These are phyloP conservation scores for Scheffersomyces insectosa DNA, from an alignment of 1,139 yeast species.

Conservation along the genomic window DNA sequence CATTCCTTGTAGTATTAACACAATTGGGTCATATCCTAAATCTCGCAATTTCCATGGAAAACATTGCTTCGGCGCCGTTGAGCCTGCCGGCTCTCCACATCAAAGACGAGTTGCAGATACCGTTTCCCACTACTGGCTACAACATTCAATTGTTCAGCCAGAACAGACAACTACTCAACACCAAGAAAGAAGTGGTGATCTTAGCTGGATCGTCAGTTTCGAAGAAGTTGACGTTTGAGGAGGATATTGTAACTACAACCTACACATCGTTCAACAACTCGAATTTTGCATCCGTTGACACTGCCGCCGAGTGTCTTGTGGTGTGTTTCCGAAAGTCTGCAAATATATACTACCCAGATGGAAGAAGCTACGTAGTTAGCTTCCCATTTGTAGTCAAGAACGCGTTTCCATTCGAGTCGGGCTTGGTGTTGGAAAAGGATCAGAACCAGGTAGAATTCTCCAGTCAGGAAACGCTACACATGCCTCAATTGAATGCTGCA, in stretches of 20 bases:
- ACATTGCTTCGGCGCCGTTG: slow-evolving; percentile 4
- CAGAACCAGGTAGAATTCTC: slow-evolving; percentile 15
- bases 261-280: slow-evolving; percentile 41
- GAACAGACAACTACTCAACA: slow-evolving; percentile 32
- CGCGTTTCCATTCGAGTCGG: slow-evolving; percentile 63
- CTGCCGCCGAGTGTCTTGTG: slow-evolving; percentile 36
- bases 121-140: slow-evolving; percentile 17
- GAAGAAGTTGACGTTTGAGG: slow-evolving; percentile 49
- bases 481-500: slow-evolving; percentile 31
- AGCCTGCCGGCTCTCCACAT: slow-evolving; percentile 20
- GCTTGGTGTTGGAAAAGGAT: slow-evolving; percentile 61
- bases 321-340: slow-evolving; percentile 54
- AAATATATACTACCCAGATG: slow-evolving; percentile 58
- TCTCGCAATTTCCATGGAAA: background rate
- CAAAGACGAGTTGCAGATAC: slow-evolving; percentile 16
- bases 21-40: too few relatives aligned
- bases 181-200: slow-evolving; percentile 39
- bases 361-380: slow-evolving; percentile 56
- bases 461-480: slow-evolving; percentile 14
- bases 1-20: too few relatives aligned
- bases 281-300: slow-evolving; percentile 2
- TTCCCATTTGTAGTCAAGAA: slow-evolving; percentile 61
- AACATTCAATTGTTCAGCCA: slow-evolving; percentile 24
- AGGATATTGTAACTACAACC: slow-evolving; percentile 48
- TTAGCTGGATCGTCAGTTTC: slow-evolving; percentile 50